Percentiles rank a stretch among this genome's conserved stretches.
phyloP scores from a whole-genome alignment of 192 early-diverging fungal genomes.

The Backusella liffmaniae region DNA sequence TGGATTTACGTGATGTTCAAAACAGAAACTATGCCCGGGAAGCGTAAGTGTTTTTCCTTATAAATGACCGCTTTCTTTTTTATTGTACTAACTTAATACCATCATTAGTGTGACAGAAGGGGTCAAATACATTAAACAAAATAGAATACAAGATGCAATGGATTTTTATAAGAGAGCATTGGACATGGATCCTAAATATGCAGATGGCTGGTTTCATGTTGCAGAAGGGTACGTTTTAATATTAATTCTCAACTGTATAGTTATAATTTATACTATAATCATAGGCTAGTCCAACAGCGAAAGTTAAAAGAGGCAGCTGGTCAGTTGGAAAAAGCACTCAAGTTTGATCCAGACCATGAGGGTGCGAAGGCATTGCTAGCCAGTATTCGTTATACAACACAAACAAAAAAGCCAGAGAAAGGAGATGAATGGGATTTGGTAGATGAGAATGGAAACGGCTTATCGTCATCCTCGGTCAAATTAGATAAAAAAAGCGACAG shows the following conservation, averaged over 20 bases:
- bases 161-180: slow-evolving; percentile 34
- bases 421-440: slow-evolving; percentile 16
- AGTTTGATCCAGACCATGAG: slow-evolving; percentile 44
- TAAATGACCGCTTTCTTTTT: background rate
- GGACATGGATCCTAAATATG: slow-evolving; percentile 41
- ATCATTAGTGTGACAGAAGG: slow-evolving; percentile 30
- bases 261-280: background rate
- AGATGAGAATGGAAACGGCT: background rate
- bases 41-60: slow-evolving; percentile 29
- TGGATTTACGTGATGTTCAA: slow-evolving; percentile 30
- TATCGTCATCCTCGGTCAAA: background rate
- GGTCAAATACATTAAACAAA: slow-evolving; percentile 22
- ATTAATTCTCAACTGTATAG: background rate
- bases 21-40: slow-evolving; percentile 36
- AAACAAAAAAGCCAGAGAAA: slow-evolving; percentile 6
- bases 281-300: slow-evolving; percentile 31
- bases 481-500: background rate
- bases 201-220: slow-evolving; percentile 37
- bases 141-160: slow-evolving; percentile 25
- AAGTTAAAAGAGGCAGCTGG: slow-evolving; percentile 50
- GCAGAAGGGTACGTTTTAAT: slow-evolving; percentile 26
- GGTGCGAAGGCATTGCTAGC: slow-evolving; percentile 41
- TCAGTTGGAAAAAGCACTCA: slow-evolving; percentile 53
- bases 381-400: slow-evolving; percentile 12
- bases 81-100: background rate